phyloP scores from a whole-genome alignment of 2,329 filamentous ascomycete species.

The Fusarium xyrophilum region DNA sequence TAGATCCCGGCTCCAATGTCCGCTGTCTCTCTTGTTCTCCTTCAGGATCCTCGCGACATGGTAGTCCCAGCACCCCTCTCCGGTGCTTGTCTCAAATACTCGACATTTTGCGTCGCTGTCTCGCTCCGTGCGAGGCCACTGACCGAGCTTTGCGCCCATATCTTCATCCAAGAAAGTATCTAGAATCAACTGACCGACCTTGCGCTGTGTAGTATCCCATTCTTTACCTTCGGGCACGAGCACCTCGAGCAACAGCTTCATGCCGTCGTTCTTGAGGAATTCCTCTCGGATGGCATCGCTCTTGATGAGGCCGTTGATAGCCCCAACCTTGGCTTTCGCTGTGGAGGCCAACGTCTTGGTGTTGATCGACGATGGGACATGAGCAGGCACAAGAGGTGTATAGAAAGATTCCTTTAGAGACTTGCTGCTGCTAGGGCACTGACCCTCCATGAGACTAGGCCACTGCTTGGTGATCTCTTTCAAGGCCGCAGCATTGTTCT shows the following conservation, averaged over 20 bases:
- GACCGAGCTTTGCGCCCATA: slow-evolving; percentile 64
- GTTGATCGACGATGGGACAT: slow-evolving; percentile 29
- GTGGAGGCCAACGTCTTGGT: slow-evolving; percentile 39
- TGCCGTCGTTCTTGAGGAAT: slow-evolving; percentile 63
- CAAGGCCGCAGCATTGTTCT: slow-evolving; percentile 71
- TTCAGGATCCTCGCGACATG: slow-evolving; percentile 53
- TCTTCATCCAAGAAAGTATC: slow-evolving; percentile 72
- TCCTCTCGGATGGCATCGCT: slow-evolving; percentile 58
- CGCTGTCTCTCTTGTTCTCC: slow-evolving; percentile 46
- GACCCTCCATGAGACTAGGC: slow-evolving; percentile 49
- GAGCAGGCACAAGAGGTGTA: slow-evolving; percentile 48
- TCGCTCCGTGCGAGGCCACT: slow-evolving; percentile 58
- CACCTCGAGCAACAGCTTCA: slow-evolving; percentile 61
- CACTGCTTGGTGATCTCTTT: slow-evolving; percentile 58
- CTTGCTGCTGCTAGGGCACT: slow-evolving; percentile 46
- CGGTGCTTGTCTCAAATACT: slow-evolving; percentile 41
- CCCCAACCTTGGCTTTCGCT: slow-evolving; percentile 54
- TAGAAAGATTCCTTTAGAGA: slow-evolving; percentile 52
- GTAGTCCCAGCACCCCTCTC: slow-evolving; percentile 66
- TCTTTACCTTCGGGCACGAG: slow-evolving; percentile 55
- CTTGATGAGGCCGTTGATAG: slow-evolving; percentile 64
- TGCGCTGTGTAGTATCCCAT: slow-evolving; percentile 60
- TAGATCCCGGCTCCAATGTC: slow-evolving; percentile 57
- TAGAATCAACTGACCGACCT: slow-evolving; percentile 64
- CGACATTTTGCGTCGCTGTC: slow-evolving; percentile 49